Evolutionary conservation across 1,139 yeast genomes (phyloP), one percentile per base, ranked within the genome.

Genomic region (Pichia sp.): DNA sequence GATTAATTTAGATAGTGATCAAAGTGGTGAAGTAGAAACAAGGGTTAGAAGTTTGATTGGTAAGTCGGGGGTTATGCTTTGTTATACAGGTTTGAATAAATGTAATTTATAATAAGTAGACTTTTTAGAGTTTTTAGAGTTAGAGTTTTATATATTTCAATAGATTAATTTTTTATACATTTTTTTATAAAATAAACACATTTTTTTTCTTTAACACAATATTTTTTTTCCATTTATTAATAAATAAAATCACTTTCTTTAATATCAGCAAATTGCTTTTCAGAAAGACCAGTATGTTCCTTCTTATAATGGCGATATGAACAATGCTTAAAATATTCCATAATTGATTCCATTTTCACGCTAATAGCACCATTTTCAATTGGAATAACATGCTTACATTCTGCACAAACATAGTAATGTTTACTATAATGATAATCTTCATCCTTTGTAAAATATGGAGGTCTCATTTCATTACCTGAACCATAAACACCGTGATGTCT

Each of bases 1-100:
- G 36, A 62, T 81, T 19, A 72, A 68, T 49, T 77, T 73, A 27
- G 53, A 49, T 14, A 51, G 49, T n/a, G 55, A 49, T 16, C 7
- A 7, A 1, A 47, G 46, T 22, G 53, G 53, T 5, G 10, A 7
- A 4, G 3, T 50, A 13, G 48, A 48, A 28, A 11, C 33, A 13
- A 46, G 42, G 6, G 27, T 51, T 8, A 22, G 29, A 6, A 30
- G 7, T 1, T 28, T 56, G 8, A 30, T 53, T 6, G 56, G 54
- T 3, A 54, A 54, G 5, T 31, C 57, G 3, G 61, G 61, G 22
- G 46, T 51, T 2, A 49, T 56, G 42, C 45, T 57, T 18, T 44
- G 45, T 13, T 56, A 57, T 46, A 31, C 42, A 13, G 47, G 34
- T 9, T 6, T 42, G 5, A 43, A 44, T 22, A 46, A 49, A 11